Conservation (phyloP, 2,329 filamentous ascomycete species). For the Emydomyces testavorans region DNA sequence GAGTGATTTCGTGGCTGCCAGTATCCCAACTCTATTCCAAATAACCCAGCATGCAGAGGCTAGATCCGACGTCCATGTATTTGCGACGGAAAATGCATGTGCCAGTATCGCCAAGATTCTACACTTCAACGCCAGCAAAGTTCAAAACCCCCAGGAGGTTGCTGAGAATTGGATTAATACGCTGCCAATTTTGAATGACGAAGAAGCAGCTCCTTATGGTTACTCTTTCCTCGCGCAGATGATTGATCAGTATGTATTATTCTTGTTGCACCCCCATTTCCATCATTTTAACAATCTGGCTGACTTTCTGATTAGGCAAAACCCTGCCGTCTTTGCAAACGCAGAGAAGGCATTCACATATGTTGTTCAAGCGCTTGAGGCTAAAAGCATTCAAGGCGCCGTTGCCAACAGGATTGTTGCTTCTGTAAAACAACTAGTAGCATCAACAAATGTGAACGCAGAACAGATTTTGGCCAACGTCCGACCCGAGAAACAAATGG, state of each 20-base stretch:
- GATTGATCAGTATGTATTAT: conserved; percentile 73
- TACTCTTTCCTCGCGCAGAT: conserved; percentile 85
- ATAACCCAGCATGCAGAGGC: conserved; percentile 70
- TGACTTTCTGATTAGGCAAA: conserved; percentile 51
- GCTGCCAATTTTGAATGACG: conserved; percentile 83
- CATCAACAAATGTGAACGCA: conserved; percentile 61
- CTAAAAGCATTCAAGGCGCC: conserved; percentile 77
- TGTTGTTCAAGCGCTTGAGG: conserved; percentile 79
- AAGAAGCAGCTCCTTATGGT: conserved; percentile 92
- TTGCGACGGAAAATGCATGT: conserved; percentile 94
- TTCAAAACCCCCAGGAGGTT: conserved; percentile 64
- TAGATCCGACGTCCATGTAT: conserved; percentile 83
- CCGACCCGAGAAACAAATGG: conserved; percentile 66
- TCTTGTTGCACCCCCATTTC: conserved; percentile 7
- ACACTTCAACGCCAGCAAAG: conserved; percentile 70
- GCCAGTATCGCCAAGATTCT: conserved; percentile 95
- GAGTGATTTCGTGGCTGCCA: conserved; percentile 73
- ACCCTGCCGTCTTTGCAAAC: conserved; percentile 66
- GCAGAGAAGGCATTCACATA: conserved; percentile 71
- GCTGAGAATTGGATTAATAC: conserved; percentile 82
- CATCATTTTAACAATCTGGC: conserved; percentile 5
- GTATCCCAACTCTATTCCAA: conserved; percentile 72
- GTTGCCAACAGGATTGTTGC: conserved; percentile 65
- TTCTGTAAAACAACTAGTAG: conserved; percentile 66
- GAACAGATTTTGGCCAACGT: conserved; percentile 59